Conservation (phyloP, 2,329 filamentous ascomycete genomes). For the Cercospora janseana region DNA sequence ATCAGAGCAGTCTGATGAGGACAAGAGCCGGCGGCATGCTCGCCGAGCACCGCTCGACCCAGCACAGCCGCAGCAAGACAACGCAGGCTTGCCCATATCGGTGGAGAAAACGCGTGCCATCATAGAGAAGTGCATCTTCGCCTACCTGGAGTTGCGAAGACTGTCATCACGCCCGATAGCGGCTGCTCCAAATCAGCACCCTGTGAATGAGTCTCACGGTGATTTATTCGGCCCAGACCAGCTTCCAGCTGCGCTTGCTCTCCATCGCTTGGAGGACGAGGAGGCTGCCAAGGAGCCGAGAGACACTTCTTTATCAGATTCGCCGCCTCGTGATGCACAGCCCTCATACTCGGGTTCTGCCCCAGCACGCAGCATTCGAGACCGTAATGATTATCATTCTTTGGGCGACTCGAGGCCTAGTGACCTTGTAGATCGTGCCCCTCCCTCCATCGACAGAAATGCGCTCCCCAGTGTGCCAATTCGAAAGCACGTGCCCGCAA, state of each 20-base stretch:
- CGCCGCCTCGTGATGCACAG: constrained; percentile 27
- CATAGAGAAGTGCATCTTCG: constrained; percentile 54
- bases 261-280: background rate
- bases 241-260: constrained; percentile 15
- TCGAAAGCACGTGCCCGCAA: constrained; percentile 30
- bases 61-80: constrained; percentile 17
- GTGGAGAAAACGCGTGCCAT: constrained; percentile 59
- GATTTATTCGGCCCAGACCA: constrained; percentile 22
- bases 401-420: constrained; percentile 28
- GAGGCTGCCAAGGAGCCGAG: constrained; percentile 9
- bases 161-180: constrained; percentile 13
- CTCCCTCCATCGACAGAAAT: constrained; percentile 7
- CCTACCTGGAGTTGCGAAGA: constrained; percentile 47
- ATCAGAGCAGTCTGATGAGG: constrained; percentile 25
- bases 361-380: constrained; percentile 28
- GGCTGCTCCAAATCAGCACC: background rate
- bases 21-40: constrained; percentile 20
- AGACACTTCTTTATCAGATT: constrained; percentile 30
- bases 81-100: constrained; percentile 40
- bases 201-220: no score
- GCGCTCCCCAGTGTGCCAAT: constrained; percentile 18
- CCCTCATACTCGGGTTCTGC: constrained; percentile 6
- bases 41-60: constrained; percentile 24
- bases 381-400: constrained; percentile 30
- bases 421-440: constrained; percentile 22